Conservation (phyloP, 169 alveolate species). For the Pseudocohnilembus persalinus region DNA sequence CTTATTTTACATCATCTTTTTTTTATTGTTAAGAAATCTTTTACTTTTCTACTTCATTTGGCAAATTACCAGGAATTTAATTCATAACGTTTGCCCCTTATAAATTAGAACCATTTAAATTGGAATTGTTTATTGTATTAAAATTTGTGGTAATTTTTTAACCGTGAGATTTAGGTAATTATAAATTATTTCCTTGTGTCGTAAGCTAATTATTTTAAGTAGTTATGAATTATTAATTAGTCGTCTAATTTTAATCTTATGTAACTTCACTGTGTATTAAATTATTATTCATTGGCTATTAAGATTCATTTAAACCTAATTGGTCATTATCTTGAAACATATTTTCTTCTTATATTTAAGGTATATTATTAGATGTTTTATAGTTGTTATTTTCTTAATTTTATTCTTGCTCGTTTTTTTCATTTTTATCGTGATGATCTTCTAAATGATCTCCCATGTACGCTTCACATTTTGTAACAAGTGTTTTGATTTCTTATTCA, state of each 20-base stretch:
- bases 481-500: slow-evolving; percentile 22
- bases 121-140: no score
- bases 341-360: neutral
- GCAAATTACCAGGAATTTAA: slow-evolving; percentile 1
- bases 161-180: no score
- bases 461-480: slow-evolving; percentile 27
- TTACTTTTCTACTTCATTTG: neutral
- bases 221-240: no score
- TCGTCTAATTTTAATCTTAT: no score
- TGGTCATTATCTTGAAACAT: neutral
- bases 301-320: neutral
- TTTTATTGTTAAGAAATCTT: neutral
- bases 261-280: no score
- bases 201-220: no score
- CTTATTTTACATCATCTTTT: slow-evolving; percentile 1
- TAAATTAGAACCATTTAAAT: no score
- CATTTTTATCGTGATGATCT: slow-evolving; percentile 21
- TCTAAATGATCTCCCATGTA: slow-evolving; percentile 8
- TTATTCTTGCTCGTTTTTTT: slow-evolving; percentile 5
- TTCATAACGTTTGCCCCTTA: no score
- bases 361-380: neutral
- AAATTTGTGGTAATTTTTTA: no score
- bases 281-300: neutral
- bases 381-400: slow-evolving; percentile 11
- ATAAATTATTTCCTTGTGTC: no score